Conservation (phyloP, 75 land plant genomes). For the Pinus tabuliformis region DNA sequence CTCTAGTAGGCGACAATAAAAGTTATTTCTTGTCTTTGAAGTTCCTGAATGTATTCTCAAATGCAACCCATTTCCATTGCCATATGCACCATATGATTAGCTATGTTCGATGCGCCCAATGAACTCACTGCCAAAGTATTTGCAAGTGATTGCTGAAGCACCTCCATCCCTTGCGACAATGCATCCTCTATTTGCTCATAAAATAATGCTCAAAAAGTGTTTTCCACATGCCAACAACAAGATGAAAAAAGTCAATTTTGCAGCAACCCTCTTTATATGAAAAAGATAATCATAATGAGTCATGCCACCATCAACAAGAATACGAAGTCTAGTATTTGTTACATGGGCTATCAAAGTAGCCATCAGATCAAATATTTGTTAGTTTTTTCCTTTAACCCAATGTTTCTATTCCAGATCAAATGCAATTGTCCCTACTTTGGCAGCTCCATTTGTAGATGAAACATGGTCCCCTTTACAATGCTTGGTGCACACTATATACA, state of each 20-base stretch:
- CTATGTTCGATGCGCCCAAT: slow-evolving; percentile 26
- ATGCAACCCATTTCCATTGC: slow-evolving; percentile 61
- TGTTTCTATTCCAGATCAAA: slow-evolving; percentile 73
- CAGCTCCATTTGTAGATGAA: no score
- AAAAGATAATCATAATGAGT: slow-evolving; percentile 75
- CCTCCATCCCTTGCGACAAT: slow-evolving; percentile 63
- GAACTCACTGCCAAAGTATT: slow-evolving; percentile 52
- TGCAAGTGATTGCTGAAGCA: slow-evolving; percentile 56
- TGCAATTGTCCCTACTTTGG: slow-evolving; percentile 57
- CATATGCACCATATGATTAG: slow-evolving; percentile 53
- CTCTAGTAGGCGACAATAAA: slow-evolving; percentile 88
- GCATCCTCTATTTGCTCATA: slow-evolving; percentile 70
- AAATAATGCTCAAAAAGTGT: slow-evolving; percentile 81
- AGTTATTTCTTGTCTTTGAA: slow-evolving; percentile 68
- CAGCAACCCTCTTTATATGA: slow-evolving; percentile 65
- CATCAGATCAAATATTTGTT: slow-evolving; percentile 56
- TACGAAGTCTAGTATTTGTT: slow-evolving; percentile 59
- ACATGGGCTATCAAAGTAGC: slow-evolving; percentile 58
- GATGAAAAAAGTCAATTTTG: slow-evolving; percentile 82
- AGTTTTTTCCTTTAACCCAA: slow-evolving; percentile 77
- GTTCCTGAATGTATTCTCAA: no score
- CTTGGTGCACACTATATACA: no score
- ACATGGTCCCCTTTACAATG: no score
- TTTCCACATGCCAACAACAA: slow-evolving; percentile 89
- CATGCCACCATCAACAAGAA: slow-evolving; percentile 65